Conservation (phyloP, 495 filamentous ascomycete species). For the Penicillium angulare region DNA sequence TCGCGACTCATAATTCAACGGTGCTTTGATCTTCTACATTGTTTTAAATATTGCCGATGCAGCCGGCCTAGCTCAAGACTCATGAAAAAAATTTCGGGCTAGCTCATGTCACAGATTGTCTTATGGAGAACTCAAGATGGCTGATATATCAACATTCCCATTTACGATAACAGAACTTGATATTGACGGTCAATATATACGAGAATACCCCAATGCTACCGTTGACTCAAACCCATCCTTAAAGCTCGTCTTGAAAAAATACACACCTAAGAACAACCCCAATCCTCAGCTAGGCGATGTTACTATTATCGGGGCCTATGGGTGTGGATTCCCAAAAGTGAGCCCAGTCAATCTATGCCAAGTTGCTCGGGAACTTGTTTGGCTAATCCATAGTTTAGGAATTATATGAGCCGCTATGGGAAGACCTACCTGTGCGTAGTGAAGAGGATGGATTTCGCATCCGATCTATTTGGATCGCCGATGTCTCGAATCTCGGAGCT, state of each 20-base stretch:
- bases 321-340: constrained; percentile 86
- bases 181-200: constrained; percentile 64
- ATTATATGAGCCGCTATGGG: constrained; percentile 77
- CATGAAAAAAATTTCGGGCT: no score
- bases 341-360: neutral
- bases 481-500: constrained; percentile 62
- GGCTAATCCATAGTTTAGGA: constrained; percentile 49
- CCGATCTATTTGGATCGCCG: constrained; percentile 69
- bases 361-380: neutral
- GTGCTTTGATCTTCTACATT: no score
- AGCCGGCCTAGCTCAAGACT: no score
- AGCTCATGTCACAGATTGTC: no score
- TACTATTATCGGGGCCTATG: constrained; percentile 81
- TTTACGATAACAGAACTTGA: constrained; percentile 61
- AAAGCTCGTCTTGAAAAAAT: constrained; percentile 76
- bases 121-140: no score
- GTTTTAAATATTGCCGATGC: no score
- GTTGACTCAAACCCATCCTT: constrained; percentile 61
- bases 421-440: constrained; percentile 54
- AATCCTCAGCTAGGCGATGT: constrained; percentile 67
- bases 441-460: constrained; percentile 46
- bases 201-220: constrained; percentile 67
- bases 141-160: constrained; percentile 14
- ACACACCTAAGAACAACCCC: constrained; percentile 67
- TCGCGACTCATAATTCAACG: no score